These are phyloP conservation scores for Cutaneotrichosporon sp. DNA, from an alignment of 1,284 basidiomycete species.

Conservation along the genomic window DNA sequence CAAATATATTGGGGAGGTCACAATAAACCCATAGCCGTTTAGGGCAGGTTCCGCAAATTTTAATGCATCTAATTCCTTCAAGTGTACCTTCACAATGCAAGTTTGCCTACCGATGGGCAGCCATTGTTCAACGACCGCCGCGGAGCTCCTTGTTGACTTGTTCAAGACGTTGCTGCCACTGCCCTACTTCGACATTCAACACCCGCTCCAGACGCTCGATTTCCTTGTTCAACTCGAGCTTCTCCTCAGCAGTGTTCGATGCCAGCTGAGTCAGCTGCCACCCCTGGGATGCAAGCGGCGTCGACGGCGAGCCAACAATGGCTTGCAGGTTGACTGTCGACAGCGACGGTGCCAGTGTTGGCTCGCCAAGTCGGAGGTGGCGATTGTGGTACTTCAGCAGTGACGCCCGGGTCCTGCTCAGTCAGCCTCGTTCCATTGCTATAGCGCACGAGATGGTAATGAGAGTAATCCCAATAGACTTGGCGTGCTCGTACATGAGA, in stretches of 20 bases:
- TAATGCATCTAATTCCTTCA: not conserved
- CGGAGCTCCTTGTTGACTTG: conserved; percentile 56
- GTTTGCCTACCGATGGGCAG: not conserved
- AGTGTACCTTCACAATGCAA: not conserved
- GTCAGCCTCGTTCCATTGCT: conserved; percentile 25
- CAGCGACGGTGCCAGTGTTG: conserved; percentile 21
- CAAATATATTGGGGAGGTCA: conserved; percentile 13
- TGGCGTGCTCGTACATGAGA: conserved; percentile 90
- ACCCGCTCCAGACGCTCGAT: conserved; percentile 38
- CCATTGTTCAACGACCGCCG: conserved; percentile 14
- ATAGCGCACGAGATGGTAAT: conserved; percentile 71
- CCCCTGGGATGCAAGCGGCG: conserved; percentile 31
- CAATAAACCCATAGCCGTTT: conserved; percentile 9
- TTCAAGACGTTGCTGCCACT: conserved; percentile 61
- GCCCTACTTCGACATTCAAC: conserved; percentile 57
- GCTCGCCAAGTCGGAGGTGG: conserved; percentile 49
- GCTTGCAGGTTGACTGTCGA: conserved; percentile 15
- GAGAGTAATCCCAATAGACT: conserved; percentile 84
- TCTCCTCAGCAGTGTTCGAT: conserved; percentile 34
- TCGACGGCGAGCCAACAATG: conserved; percentile 34
- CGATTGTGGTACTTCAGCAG: conserved; percentile 54
- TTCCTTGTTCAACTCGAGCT: conserved; percentile 50
- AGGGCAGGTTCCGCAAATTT: not conserved
- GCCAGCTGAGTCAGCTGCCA: conserved; percentile 44
- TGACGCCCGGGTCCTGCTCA: conserved; percentile 51